A percentile compares a stretch with the other conserved stretches of the same genome.
Conservation (phyloP, 2,329 filamentous ascomycete species). For the Neurospora sp. region DNA sequence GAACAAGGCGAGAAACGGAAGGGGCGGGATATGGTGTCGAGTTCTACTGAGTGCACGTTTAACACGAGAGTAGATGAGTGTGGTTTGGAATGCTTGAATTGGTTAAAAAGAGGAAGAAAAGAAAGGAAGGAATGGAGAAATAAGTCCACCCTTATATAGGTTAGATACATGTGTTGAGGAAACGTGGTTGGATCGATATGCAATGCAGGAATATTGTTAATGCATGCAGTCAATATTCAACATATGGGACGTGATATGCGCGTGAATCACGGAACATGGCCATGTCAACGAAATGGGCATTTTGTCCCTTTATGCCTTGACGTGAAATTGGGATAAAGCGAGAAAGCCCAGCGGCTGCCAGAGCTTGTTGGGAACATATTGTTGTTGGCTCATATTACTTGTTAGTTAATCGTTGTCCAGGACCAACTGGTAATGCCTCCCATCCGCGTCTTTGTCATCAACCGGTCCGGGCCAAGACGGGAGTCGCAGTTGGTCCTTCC, state of each 20-base stretch:
- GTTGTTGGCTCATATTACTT: not conserved
- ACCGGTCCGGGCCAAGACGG: not conserved
- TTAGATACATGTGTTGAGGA: too few relatives aligned
- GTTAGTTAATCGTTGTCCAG: not conserved
- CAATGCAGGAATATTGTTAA: too few relatives aligned
- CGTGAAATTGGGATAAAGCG: not conserved
- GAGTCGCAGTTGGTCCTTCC: not conserved
- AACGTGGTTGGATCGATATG: too few relatives aligned
- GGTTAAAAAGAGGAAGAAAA: too few relatives aligned
- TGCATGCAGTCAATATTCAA: too few relatives aligned
- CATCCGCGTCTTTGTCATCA: not conserved
- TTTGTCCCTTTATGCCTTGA: not conserved
- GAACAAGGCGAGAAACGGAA: not conserved
- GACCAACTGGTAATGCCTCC: not conserved
- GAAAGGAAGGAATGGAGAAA: too few relatives aligned
- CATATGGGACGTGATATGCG: not conserved
- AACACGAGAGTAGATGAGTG: too few relatives aligned
- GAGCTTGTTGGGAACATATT: not conserved
- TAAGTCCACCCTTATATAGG: too few relatives aligned
- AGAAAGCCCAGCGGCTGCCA: not conserved
- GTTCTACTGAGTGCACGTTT: too few relatives aligned
- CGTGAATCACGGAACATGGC: not conserved
- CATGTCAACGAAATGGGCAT: not conserved
- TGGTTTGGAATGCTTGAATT: too few relatives aligned
- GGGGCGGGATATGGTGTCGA: not conserved